Conservation (phyloP, 2,329 filamentous ascomycete genomes). For the Blumeria graminis region DNA sequence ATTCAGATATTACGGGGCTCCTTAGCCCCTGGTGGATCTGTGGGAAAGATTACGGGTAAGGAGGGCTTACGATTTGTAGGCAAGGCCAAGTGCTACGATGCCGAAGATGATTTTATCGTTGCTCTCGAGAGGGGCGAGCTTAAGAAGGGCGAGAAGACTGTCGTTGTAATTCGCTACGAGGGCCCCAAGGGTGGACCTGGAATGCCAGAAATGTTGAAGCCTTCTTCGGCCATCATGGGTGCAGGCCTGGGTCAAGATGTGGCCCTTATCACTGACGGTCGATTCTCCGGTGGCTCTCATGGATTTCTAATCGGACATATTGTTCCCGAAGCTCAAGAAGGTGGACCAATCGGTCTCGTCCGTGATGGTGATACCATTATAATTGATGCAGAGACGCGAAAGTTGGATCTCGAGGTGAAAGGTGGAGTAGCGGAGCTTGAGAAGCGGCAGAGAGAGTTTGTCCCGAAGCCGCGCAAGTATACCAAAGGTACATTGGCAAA, state of each 20-base stretch:
- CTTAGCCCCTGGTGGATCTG: conserved; percentile 43
- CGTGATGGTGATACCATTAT: conserved; percentile 31
- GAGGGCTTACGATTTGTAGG: conserved; percentile 44
- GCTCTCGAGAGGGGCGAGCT: conserved; percentile 43
- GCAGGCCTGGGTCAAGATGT: conserved; percentile 44
- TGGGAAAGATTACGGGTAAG: conserved; percentile 58
- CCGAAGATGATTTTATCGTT: conserved; percentile 42
- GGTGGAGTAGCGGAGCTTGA: conserved; percentile 26
- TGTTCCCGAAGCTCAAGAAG: conserved; percentile 34
- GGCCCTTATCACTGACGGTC: conserved; percentile 47
- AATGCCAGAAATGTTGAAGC: conserved; percentile 55
- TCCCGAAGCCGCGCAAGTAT: conserved; percentile 30
- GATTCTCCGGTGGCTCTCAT: conserved; percentile 33
- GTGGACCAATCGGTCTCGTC: conserved; percentile 33
- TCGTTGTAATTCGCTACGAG: conserved; percentile 53
- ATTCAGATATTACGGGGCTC: conserved; percentile 49
- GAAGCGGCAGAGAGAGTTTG: conserved; percentile 24
- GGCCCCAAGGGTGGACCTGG: conserved; percentile 50
- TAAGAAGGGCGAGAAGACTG: conserved; percentile 53
- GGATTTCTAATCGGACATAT: conserved; percentile 39
- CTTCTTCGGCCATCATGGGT: conserved; percentile 49
- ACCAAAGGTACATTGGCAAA: conserved; percentile 33
- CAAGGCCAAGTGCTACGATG: conserved; percentile 45
- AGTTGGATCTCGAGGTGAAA: conserved; percentile 26
- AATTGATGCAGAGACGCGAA: conserved; percentile 32